Evolutionary conservation across 2,329 filamentous ascomycete species (phyloP).

Genomic region (Phialocephala subalpina): DNA sequence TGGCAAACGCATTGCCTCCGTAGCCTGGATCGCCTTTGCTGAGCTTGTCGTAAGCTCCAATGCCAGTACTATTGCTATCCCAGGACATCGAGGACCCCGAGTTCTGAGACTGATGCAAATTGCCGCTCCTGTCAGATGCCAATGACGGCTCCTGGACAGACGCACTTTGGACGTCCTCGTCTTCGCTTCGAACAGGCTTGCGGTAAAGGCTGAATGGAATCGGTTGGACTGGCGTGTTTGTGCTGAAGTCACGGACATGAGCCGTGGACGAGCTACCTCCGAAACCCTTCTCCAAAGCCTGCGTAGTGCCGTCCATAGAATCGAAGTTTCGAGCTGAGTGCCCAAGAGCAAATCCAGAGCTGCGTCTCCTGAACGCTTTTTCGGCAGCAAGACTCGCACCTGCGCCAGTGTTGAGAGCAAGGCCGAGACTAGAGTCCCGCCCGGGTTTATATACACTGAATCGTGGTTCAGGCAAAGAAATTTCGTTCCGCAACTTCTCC

Average conservation of each 20-base stretch:
- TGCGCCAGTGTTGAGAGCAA: slow-evolving; percentile 46
- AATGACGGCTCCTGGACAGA: slow-evolving; percentile 44
- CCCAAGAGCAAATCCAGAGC: slow-evolving; percentile 55
- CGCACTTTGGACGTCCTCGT: slow-evolving; percentile 25
- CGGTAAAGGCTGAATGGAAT: slow-evolving; percentile 57
- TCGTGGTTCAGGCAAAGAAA: slow-evolving; percentile 85
- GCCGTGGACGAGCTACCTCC: slow-evolving; percentile 32
- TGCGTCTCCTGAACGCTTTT: slow-evolving; percentile 65
- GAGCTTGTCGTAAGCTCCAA: slow-evolving; percentile 69
- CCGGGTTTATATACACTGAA: slow-evolving; percentile 81
- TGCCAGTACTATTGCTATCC: slow-evolving; percentile 36
- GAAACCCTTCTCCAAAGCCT: slow-evolving; percentile 36
- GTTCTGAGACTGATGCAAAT: slow-evolving; percentile 44
- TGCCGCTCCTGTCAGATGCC: slow-evolving; percentile 42
- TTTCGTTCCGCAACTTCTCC: slow-evolving; percentile 89
- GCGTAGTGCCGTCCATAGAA: slow-evolving; percentile 40
- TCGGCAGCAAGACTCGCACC: slow-evolving; percentile 64
- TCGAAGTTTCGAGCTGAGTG: slow-evolving; percentile 40
- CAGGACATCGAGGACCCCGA: slow-evolving; percentile 39
- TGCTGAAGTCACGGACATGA: slow-evolving; percentile 33
- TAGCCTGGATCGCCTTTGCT: slow-evolving; percentile 71
- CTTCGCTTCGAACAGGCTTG: slow-evolving; percentile 24
- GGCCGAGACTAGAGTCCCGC: slow-evolving; percentile 37
- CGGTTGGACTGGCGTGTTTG: slow-evolving; percentile 52
- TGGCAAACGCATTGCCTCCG: slow-evolving; percentile 61